These are phyloP conservation scores for Chaetomium fimeti DNA, from an alignment of 495 filamentous ascomycete species.

Conservation along the genomic window DNA sequence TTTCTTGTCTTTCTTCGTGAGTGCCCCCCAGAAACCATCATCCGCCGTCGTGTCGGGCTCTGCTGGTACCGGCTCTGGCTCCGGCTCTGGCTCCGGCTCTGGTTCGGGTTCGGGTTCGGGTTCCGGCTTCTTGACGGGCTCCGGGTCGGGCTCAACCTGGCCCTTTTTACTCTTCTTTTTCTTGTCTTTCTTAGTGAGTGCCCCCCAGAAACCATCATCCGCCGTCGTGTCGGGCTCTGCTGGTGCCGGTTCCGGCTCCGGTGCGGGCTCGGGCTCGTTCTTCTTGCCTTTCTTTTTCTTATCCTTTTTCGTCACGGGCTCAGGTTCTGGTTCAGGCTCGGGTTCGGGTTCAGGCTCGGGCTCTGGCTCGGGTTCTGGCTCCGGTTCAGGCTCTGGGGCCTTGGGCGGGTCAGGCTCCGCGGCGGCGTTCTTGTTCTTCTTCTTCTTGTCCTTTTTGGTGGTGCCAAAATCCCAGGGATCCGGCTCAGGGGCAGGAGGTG, in stretches of 20 bases:
- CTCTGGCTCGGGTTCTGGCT: slow-evolving; percentile 16
- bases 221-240: no score
- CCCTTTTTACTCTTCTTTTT: no score
- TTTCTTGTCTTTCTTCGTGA: no score
- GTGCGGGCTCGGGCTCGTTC: slow-evolving; percentile 21
- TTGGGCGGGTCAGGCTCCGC: slow-evolving; percentile 6
- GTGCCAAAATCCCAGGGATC: slow-evolving; percentile 24
- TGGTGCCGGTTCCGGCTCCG: not conserved
- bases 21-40: no score
- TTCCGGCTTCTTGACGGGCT: slow-evolving; percentile 12
- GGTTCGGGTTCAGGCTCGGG: slow-evolving; percentile 12
- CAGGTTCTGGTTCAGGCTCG: slow-evolving; percentile 21
- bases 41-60: no score
- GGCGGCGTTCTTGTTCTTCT: slow-evolving; percentile 31
- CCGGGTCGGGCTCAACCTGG: slow-evolving; percentile 2
- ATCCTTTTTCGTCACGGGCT: no score
- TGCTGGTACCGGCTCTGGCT: no score
- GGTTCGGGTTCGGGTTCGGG: slow-evolving; percentile 4
- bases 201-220: no score
- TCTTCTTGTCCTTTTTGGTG: slow-evolving; percentile 37
- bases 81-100: slow-evolving; percentile 25
- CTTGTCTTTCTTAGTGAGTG: no score
- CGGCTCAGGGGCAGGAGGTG: slow-evolving; percentile 15
- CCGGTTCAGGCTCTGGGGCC: slow-evolving; percentile 14
- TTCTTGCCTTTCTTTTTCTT: no score